Conservation (phyloP, 768 basidiomycete genomes). For the Dioszegia hungarica region DNA sequence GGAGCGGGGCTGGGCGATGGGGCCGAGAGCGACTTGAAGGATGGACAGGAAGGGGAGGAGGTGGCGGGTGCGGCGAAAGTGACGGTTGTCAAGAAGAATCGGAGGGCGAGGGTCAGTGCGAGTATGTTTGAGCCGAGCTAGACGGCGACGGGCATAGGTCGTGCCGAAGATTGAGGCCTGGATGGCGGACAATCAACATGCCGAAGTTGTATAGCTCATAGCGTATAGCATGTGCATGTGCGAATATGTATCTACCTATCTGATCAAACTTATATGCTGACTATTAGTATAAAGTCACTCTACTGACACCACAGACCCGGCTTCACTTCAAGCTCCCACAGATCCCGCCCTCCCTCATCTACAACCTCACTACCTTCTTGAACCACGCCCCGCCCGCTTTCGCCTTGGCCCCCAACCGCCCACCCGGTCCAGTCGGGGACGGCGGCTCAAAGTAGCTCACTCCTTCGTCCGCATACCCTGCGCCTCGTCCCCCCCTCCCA, state of each 20-base stretch:
- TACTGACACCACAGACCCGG: too few species aligned
- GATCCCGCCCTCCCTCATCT: background rate
- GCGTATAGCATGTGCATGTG: too few species aligned
- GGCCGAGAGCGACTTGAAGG: background rate
- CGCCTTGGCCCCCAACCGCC: background rate
- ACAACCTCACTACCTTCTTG: constrained; percentile 22
- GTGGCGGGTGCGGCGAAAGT: background rate
- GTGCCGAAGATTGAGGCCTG: too few species aligned
- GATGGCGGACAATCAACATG: too few species aligned
- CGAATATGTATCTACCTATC: too few species aligned
- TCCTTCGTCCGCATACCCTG: background rate
- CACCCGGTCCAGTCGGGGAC: constrained; percentile 16
- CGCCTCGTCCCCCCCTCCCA: background rate
- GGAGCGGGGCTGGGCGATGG: background rate
- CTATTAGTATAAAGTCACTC: too few species aligned
- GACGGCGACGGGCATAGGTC: too few species aligned
- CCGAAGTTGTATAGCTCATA: too few species aligned
- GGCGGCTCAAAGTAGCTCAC: constrained; percentile 32
- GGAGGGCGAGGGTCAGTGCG: constrained; percentile 22
- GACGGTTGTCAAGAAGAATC: constrained; percentile 3
- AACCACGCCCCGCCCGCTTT: constrained; percentile 22
- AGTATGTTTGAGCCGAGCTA: constrained; percentile 23
- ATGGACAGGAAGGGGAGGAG: background rate
- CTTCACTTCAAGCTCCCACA: too few species aligned
- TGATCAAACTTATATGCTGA: too few species aligned